A percentile compares a stretch with the other conserved stretches of the same genome.
phyloP scores from a whole-genome alignment of 768 basidiomycete species.

The Mycena amicta region DNA sequence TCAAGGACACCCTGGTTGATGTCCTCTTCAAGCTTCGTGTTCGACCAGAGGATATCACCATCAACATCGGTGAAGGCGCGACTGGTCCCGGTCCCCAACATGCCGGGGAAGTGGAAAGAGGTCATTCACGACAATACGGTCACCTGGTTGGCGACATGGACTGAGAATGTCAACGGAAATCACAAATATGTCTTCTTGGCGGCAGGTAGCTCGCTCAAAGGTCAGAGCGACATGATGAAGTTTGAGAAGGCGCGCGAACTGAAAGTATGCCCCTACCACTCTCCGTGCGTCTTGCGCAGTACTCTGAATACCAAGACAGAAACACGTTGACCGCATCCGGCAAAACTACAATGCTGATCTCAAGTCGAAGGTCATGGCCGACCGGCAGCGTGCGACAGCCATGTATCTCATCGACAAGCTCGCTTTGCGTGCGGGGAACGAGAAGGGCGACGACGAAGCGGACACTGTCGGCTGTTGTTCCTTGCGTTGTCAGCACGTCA shows the following conservation, averaged over 20 bases:
- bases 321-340: constrained; percentile 89
- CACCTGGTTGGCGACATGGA: constrained; percentile 99
- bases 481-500: constrained; percentile 94
- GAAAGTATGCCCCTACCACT: constrained; percentile 58
- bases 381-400: constrained; percentile 96
- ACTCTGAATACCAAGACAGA: constrained; percentile 44
- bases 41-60: constrained; percentile 90
- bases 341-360: constrained; percentile 84
- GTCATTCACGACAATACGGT: constrained; percentile 93
- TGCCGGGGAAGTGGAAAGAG: constrained; percentile 89
- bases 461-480: constrained; percentile 99
- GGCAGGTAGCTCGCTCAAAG: constrained; percentile 96
- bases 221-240: constrained; percentile 96
- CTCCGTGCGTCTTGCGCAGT: background rate
- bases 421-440: constrained; percentile 97
- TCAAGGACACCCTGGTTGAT: constrained; percentile 4
- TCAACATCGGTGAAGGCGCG: constrained; percentile 85
- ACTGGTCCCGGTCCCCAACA: constrained; percentile 85
- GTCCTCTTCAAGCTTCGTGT: constrained; percentile 67
- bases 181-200: constrained; percentile 98
- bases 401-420: constrained; percentile 99
- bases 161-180: constrained; percentile 94
- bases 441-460: constrained; percentile 99
- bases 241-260: constrained; percentile 98
- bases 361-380: constrained; percentile 89